Evolutionary conservation across 129 eudicot species (phyloP).

Genomic region (Ambrosia artemisiifolia): DNA sequence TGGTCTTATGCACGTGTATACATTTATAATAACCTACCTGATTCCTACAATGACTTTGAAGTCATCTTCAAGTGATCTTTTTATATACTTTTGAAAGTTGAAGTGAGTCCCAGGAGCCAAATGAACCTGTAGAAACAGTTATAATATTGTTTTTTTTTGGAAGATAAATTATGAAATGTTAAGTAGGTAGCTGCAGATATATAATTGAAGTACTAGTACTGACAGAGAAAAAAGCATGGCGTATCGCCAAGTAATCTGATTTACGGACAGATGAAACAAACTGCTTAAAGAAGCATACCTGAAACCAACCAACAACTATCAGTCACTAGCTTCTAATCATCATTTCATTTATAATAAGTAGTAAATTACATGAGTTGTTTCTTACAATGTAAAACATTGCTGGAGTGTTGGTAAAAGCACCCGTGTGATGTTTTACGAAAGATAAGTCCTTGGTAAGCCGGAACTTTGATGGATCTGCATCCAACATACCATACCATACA

Average conservation of each 20-base stretch:
- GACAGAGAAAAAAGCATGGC: conserved; percentile 68
- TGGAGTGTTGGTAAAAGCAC: conserved; percentile 55
- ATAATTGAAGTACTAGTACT: conserved; percentile 21
- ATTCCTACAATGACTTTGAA: conserved; percentile 85
- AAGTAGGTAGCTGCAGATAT: neutral
- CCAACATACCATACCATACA: too few relatives aligned
- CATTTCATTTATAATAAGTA: neutral
- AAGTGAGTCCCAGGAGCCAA: conserved; percentile 77
- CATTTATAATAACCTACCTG: conserved; percentile 64
- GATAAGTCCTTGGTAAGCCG: conserved; percentile 72
- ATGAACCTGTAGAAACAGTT: conserved; percentile 48
- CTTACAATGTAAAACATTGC: conserved; percentile 60
- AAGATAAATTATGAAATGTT: too few relatives aligned
- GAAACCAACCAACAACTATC: conserved; percentile 8
- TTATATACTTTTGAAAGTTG: conserved; percentile 84
- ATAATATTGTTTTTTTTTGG: neutral
- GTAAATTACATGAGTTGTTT: neutral
- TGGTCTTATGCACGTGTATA: neutral
- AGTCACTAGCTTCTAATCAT: too few relatives aligned
- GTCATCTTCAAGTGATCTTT: conserved; percentile 84
- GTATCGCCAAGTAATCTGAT: conserved; percentile 75
- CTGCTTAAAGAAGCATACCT: conserved; percentile 71
- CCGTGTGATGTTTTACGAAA: conserved; percentile 58
- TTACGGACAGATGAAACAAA: conserved; percentile 59
- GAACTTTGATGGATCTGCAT: conserved; percentile 52